These are phyloP conservation scores for Setaria italica DNA, from an alignment of 202 grass and related monocot species.

Conservation along the genomic window DNA sequence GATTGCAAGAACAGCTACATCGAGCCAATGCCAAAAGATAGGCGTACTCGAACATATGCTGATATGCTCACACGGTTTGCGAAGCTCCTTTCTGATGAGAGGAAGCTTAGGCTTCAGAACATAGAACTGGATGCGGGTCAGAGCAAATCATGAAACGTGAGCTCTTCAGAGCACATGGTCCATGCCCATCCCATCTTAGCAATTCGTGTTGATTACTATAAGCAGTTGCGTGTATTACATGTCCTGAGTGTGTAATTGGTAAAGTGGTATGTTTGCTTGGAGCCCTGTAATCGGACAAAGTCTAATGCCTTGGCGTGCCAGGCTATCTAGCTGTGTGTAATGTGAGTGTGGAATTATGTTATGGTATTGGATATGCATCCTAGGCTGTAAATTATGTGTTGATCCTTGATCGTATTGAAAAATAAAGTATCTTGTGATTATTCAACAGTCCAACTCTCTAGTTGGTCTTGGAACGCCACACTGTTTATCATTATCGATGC, in stretches of 20 bases:
- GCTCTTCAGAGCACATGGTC: background rate
- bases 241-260: background rate
- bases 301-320: background rate
- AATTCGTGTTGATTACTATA: background rate
- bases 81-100: constrained; percentile 56
- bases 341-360: constrained; percentile 1
- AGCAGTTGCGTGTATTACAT: background rate
- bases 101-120: constrained; percentile 48
- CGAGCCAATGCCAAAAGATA: background rate
- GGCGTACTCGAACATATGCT: constrained; percentile 38
- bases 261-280: background rate
- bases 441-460: background rate
- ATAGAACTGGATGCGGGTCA: constrained; percentile 30
- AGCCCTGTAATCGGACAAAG: background rate
- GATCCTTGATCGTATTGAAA: background rate
- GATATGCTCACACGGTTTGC: constrained; percentile 42
- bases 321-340: constrained; percentile 16
- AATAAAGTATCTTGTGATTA: background rate
- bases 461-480: background rate
- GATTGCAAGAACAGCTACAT: constrained; percentile 16
- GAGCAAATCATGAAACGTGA: constrained; percentile 28
- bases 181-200: constrained; percentile 5
- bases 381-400: background rate
- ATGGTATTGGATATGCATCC: background rate
- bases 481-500: background rate